Percentiles rank a stretch among this genome's conserved stretches.
Evolutionary conservation across 2,329 filamentous ascomycete genomes (phyloP).

Genomic region (Camillea tinctor): DNA sequence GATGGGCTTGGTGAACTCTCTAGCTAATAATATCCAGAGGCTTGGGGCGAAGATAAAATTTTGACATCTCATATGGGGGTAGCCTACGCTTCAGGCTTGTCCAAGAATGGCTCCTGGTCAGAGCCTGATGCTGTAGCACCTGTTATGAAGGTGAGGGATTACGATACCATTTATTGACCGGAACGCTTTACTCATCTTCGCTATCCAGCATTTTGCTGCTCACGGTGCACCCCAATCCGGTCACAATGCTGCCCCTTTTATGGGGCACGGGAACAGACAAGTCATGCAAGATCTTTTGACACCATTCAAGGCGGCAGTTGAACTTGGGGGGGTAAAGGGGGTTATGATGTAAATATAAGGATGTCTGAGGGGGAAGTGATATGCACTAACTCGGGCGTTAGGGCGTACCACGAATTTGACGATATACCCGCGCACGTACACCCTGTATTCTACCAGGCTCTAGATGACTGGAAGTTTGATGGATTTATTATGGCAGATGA

Average conservation of each 20-base stretch:
- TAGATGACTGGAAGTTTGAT: constrained; percentile 40
- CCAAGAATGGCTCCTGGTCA: constrained; percentile 43
- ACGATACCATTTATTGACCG: neutral
- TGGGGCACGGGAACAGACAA: constrained; percentile 43
- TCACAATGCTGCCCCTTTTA: constrained; percentile 43
- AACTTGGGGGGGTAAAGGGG: constrained; percentile 41
- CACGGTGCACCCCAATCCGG: constrained; percentile 43
- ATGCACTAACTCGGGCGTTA: constrained; percentile 6
- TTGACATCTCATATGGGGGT: constrained; percentile 45
- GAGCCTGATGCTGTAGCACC: constrained; percentile 42
- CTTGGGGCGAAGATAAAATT: constrained; percentile 46
- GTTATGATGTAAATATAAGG: constrained; percentile 40
- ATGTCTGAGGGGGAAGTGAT: neutral
- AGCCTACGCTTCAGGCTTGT: constrained; percentile 41
- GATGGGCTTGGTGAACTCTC: neutral
- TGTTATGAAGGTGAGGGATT: constrained; percentile 37
- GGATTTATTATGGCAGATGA: constrained; percentile 44
- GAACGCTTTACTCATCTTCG: neutral
- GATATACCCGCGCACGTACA: constrained; percentile 40
- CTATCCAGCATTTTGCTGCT: constrained; percentile 40
- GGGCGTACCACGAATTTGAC: constrained; percentile 42
- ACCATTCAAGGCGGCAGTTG: constrained; percentile 43
- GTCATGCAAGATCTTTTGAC: constrained; percentile 41
- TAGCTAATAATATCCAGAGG: constrained; percentile 29
- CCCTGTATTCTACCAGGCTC: constrained; percentile 37